phyloP scores from a whole-genome alignment of 106 monocot genomes.

The Dendrobium huoshanense region DNA sequence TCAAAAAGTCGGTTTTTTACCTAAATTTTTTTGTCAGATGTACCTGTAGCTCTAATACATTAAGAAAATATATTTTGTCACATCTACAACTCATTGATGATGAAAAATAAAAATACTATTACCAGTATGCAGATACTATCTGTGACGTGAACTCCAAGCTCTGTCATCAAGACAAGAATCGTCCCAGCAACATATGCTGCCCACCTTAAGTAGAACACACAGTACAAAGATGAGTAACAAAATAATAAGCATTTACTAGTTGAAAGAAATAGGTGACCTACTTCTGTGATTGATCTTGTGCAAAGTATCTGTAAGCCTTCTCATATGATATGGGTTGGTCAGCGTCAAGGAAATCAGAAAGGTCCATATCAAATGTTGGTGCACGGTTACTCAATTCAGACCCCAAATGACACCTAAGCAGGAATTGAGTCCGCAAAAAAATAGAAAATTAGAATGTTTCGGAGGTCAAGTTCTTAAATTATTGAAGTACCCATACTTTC shows the following conservation, averaged over 20 bases:
- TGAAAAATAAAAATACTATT: constrained; percentile 1
- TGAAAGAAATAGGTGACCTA: constrained; percentile 14
- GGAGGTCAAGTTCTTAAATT: background rate
- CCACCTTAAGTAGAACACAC: constrained; percentile 44
- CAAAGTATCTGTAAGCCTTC: constrained; percentile 56
- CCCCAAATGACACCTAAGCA: constrained; percentile 69
- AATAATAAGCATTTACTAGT: constrained; percentile 1
- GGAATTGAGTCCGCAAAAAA: background rate
- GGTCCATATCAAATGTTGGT: constrained; percentile 88
- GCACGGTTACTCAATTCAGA: constrained; percentile 87
- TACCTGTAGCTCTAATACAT: too few species aligned
- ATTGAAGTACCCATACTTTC: background rate
- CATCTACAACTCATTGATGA: too few species aligned
- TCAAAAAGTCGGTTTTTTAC: too few species aligned
- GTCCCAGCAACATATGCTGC: constrained; percentile 93
- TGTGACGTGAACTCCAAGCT: constrained; percentile 52
- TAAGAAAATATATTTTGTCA: too few species aligned
- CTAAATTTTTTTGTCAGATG: too few species aligned
- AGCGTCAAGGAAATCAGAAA: constrained; percentile 67
- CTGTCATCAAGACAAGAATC: constrained; percentile 86
- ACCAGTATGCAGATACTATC: constrained; percentile 89
- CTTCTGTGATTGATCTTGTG: constrained; percentile 79
- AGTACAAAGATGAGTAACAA: background rate
- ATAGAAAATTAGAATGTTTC: too few species aligned
- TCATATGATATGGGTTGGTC: constrained; percentile 69